phyloP scores from a whole-genome alignment of 2,329 filamentous ascomycete species.

The Mycosphaerella sp. region DNA sequence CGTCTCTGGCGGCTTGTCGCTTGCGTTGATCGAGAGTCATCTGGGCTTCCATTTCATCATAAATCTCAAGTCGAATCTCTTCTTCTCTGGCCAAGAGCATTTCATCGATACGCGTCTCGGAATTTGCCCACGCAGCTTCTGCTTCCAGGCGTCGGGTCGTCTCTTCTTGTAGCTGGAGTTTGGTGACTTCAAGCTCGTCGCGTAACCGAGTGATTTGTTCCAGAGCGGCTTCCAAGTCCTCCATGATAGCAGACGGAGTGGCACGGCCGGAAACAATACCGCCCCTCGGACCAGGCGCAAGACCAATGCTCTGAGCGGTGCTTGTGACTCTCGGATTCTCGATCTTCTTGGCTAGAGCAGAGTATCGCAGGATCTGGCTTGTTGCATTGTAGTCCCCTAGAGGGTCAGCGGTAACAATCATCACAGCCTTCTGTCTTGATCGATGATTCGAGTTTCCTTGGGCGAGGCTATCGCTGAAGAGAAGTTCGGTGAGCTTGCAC shows the following conservation, averaged over 20 bases:
- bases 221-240: slow-evolving; percentile 76
- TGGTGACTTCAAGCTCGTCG: slow-evolving; percentile 70
- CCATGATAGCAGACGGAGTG: slow-evolving; percentile 43
- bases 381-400: slow-evolving; percentile 94
- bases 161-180: slow-evolving; percentile 64
- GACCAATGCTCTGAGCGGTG: slow-evolving; percentile 63
- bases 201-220: slow-evolving; percentile 74
- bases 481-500: slow-evolving; percentile 49
- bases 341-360: slow-evolving; percentile 84
- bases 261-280: slow-evolving; percentile 33
- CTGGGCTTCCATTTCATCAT: slow-evolving; percentile 72
- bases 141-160: slow-evolving; percentile 62
- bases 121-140: slow-evolving; percentile 65
- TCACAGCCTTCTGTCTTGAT: slow-evolving; percentile 78
- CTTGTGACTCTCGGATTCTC: slow-evolving; percentile 85
- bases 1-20: slow-evolving; percentile 74
- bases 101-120: slow-evolving; percentile 59
- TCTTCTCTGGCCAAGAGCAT: slow-evolving; percentile 56
- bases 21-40: slow-evolving; percentile 68
- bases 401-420: slow-evolving; percentile 95
- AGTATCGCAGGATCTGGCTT: slow-evolving; percentile 91
- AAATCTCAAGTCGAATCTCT: slow-evolving; percentile 82
- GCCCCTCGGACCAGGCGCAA: slow-evolving; percentile 17
- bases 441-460: slow-evolving; percentile 45
- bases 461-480: slow-evolving; percentile 47